Conservation (phyloP, 257 asterid genomes). For the Solanum bulbocastanum region DNA sequence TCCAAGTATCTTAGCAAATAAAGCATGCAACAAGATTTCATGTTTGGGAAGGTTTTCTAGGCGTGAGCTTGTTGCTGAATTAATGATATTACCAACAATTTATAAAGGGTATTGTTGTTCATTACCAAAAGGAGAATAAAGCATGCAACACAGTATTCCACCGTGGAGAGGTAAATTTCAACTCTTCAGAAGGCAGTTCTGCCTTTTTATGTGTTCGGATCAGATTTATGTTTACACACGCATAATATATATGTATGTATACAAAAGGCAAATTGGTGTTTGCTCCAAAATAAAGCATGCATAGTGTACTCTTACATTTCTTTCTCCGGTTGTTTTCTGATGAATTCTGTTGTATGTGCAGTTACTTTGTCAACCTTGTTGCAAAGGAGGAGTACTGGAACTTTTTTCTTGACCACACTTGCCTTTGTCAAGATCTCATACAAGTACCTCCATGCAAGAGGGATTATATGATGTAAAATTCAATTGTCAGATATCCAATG, state of each 20-base stretch:
- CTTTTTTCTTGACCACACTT: slow-evolving; percentile 56
- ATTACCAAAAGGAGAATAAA: background rate
- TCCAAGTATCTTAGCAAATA: background rate
- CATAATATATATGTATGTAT: background rate
- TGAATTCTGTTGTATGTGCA: slow-evolving; percentile 77
- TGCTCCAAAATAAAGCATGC: background rate
- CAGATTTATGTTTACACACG: background rate
- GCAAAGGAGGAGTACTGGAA: slow-evolving; percentile 64
- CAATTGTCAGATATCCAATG: background rate
- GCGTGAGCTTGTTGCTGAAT: background rate
- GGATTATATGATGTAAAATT: background rate
- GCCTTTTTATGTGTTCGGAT: background rate
- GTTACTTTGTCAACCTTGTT: slow-evolving; percentile 88
- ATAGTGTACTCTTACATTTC: slow-evolving; percentile 25
- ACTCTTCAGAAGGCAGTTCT: background rate
- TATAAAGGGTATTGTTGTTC: background rate
- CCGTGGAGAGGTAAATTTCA: background rate
- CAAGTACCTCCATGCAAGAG: slow-evolving; percentile 43
- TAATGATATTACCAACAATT: background rate
- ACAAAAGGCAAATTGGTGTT: background rate
- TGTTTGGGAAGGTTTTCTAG: background rate
- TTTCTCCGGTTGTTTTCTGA: slow-evolving; percentile 67
- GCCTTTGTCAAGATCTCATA: slow-evolving; percentile 75
- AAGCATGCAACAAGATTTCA: background rate
- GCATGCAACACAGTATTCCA: background rate